Conservation (phyloP, 2,329 filamentous ascomycete species). For the Pseudocercospora macadamiae region DNA sequence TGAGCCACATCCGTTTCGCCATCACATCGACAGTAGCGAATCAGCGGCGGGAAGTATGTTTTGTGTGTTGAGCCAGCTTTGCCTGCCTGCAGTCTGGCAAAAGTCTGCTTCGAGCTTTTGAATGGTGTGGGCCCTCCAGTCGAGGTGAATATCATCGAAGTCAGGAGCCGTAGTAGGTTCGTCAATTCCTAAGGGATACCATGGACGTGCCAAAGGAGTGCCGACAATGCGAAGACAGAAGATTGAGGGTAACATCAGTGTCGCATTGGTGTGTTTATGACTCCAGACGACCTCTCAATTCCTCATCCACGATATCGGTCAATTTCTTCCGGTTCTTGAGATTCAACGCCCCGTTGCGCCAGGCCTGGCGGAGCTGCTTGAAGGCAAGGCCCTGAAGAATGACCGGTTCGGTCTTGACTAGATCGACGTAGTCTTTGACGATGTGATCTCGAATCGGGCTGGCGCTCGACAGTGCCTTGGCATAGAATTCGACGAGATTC, state of each 20-base stretch:
- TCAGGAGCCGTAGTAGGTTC: no score
- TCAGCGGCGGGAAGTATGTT: not conserved
- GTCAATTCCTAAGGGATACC: no score
- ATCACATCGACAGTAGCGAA: conserved; percentile 1
- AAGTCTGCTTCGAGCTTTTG: no score
- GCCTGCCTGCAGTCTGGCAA: not conserved
- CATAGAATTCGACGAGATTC: conserved; percentile 68
- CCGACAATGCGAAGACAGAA: no score
- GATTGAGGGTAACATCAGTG: not conserved
- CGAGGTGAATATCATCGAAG: no score
- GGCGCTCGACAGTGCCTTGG: conserved; percentile 57
- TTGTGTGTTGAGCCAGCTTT: not conserved
- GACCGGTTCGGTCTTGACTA: conserved; percentile 54
- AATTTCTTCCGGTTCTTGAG: conserved; percentile 62
- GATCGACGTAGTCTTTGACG: conserved; percentile 57
- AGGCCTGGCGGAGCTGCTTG: conserved; percentile 55
- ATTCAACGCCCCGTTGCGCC: conserved; percentile 58
- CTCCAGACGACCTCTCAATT: conserved; percentile 58
- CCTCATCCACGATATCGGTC: conserved; percentile 54
- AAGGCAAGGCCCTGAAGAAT: conserved; percentile 50
- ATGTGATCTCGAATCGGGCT: conserved; percentile 57
- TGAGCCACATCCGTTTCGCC: not conserved
- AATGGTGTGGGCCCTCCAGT: no score
- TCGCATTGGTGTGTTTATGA: conserved; percentile 3
- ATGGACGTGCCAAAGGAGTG: no score